A percentile compares a stretch with the other conserved stretches of the same genome.
phyloP scores from a whole-genome alignment of 2,329 filamentous ascomycete species.

The Ceratocystis alfenasii region DNA sequence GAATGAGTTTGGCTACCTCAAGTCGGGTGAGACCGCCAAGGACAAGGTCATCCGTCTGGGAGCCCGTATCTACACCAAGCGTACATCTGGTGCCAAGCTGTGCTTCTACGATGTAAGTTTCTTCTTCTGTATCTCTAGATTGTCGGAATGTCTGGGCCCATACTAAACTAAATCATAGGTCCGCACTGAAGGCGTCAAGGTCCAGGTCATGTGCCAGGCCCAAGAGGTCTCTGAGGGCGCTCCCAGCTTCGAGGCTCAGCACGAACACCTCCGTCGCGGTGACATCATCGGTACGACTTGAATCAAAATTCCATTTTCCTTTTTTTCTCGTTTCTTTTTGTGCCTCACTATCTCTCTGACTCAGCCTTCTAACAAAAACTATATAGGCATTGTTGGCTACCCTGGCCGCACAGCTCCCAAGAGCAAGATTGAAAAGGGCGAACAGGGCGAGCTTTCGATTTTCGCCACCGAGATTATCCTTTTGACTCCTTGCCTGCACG shows the following conservation, averaged over 20 bases:
- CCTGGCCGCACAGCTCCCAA: slow-evolving; percentile 78
- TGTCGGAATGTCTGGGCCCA: not conserved
- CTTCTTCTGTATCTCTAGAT: not conserved
- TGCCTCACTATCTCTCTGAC: too few species aligned
- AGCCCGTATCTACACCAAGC: slow-evolving; percentile 81
- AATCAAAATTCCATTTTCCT: not conserved
- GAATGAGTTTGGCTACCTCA: slow-evolving; percentile 64
- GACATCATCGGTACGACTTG: slow-evolving; percentile 62
- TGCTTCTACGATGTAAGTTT: slow-evolving; percentile 65
- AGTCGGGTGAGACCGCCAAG: slow-evolving; percentile 74
- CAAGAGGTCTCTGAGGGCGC: slow-evolving; percentile 59
- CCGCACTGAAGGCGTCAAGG: slow-evolving; percentile 49
- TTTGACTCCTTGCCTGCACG: slow-evolving; percentile 81
- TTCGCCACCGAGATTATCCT: slow-evolving; percentile 79
- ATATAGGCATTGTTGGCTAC: slow-evolving; percentile 53
- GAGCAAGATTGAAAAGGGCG: slow-evolving; percentile 65
- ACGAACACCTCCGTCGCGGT: slow-evolving; percentile 76
- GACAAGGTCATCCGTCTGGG: slow-evolving; percentile 66
- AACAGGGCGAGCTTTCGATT: slow-evolving; percentile 85
- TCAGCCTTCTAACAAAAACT: not conserved
- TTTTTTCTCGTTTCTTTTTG: not conserved
- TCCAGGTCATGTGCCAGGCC: slow-evolving; percentile 87
- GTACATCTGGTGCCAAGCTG: slow-evolving; percentile 69
- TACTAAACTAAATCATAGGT: slow-evolving; percentile 29
- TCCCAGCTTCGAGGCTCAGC: slow-evolving; percentile 68